Evolutionary conservation across 2,329 filamentous ascomycete genomes (phyloP), one percentile per base, ranked within the genome.

Genomic region (Paraconiothyrium brasiliense): DNA sequence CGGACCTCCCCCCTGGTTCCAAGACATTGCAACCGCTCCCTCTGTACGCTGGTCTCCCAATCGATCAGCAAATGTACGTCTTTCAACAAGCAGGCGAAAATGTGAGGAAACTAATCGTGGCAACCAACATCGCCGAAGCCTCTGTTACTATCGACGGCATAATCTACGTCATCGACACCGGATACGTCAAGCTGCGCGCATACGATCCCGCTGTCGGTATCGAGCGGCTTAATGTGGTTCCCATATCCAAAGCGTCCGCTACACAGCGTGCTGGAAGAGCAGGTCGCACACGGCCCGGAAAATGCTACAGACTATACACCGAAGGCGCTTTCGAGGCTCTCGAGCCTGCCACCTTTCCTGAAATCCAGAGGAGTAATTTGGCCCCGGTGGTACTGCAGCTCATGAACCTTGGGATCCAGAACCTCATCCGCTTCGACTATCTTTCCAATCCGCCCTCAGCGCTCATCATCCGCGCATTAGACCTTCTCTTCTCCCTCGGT

Each of bases 101-200:
- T 61, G 94, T 90, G 1, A 87, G 95, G 46, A 98, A 98, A 75
- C 91, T 97, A 43, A 92, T 99, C 39, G 90, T 97, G 67, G 91
- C 92, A 4, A 98, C 95, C 61, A 98, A 98, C 75, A 97, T 98
- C 66, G 93, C 95, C 13, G 95, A 99, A 82, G 94, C 95, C 4
- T 97, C 93, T 1, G 91, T 99, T 47, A 98, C 95, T 92, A 16
- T 98, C 59, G 90, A 95, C 57, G 93, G 93, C 2, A 94, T 98
- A 62, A 89, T 93, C 58, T 97, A 92, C 72, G 94, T 99, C 6
- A 83, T 98, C 54, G 95, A 99, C 77, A 90, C 88, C 57, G 95
- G 95, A 1, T 97, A 92, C 74, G 93, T 96, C 67, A 98, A 98
- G 77, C 83, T 97, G 22, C 88, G 93, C 43, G 90, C 92, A 7